These are phyloP conservation scores for Brassica napus DNA, from an alignment of 345 rosid genomes.

Conservation along the genomic window DNA sequence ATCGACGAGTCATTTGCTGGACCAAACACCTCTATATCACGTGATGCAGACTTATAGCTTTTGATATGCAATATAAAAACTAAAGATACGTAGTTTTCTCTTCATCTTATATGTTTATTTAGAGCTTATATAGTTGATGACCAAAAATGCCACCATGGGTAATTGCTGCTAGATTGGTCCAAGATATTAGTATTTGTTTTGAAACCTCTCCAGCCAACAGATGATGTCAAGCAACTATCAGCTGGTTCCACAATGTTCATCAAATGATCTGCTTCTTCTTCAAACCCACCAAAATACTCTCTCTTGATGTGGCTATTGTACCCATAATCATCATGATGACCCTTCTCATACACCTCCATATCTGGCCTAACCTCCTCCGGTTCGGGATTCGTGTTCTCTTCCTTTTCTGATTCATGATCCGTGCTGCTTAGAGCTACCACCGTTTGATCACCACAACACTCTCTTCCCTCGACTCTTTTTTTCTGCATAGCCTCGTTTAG, in stretches of 20 bases:
- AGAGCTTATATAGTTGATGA: constrained; percentile 32
- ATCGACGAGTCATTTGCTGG: constrained; percentile 2
- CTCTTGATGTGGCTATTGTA: constrained; percentile 50
- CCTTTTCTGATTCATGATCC: constrained; percentile 52
- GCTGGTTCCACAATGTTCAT: constrained; percentile 58
- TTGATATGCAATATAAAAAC: not conserved
- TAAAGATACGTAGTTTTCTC: not conserved
- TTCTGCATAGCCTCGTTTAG: constrained; percentile 47
- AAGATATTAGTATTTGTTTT: constrained; percentile 56
- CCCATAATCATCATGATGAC: constrained; percentile 13
- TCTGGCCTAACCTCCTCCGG: constrained; percentile 34
- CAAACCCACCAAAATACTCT: constrained; percentile 58
- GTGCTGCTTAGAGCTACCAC: constrained; percentile 42
- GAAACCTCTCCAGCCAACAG: constrained; percentile 69
- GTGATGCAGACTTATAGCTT: constrained; percentile 2
- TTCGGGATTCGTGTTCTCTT: constrained; percentile 35
- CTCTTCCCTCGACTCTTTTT: constrained; percentile 15
- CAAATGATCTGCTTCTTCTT: constrained; percentile 54
- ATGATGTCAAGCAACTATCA: constrained; percentile 65
- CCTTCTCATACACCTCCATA: constrained; percentile 41
- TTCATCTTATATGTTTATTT: not conserved
- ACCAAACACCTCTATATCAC: constrained; percentile 19
- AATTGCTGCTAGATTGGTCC: constrained; percentile 50
- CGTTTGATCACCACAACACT: constrained; percentile 38
- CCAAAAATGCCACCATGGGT: constrained; percentile 86